Conservation (phyloP, 352 stramenopile genomes). For the Globisporangium emineosum region DNA sequence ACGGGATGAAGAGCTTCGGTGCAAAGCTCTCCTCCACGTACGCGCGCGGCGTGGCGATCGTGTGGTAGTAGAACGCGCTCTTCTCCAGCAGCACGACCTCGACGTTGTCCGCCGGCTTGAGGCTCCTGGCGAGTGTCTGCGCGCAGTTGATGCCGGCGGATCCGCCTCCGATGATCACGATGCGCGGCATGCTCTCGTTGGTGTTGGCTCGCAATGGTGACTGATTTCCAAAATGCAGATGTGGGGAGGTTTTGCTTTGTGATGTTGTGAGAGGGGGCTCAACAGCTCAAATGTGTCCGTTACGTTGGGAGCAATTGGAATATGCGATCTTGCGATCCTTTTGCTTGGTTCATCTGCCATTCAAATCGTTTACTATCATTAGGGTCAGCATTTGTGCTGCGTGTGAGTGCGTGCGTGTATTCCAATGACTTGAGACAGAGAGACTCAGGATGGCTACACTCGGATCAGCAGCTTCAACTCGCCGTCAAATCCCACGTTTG, state of each 20-base stretch:
- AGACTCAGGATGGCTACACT: neutral
- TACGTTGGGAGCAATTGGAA: neutral
- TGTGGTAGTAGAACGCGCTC: conserved; percentile 49
- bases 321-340: neutral
- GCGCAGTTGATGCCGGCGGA: conserved; percentile 39
- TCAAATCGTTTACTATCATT: neutral
- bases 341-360: neutral
- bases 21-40: conserved; percentile 42
- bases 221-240: neutral
- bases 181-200: conserved; percentile 28
- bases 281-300: neutral
- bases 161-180: conserved; percentile 55
- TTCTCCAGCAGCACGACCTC: conserved; percentile 59
- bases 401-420: neutral
- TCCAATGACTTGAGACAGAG: neutral
- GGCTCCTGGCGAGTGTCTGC: conserved; percentile 32
- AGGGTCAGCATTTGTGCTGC: neutral
- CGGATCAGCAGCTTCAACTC: neutral
- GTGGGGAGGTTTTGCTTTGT: neutral
- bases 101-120: conserved; percentile 31
- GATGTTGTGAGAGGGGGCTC: neutral
- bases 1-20: conserved; percentile 55
- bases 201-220: neutral
- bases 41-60: conserved; percentile 37
- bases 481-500: neutral